phyloP scores from a whole-genome alignment of 2,329 filamentous ascomycete genomes.

The Teratosphaeria destructans region DNA sequence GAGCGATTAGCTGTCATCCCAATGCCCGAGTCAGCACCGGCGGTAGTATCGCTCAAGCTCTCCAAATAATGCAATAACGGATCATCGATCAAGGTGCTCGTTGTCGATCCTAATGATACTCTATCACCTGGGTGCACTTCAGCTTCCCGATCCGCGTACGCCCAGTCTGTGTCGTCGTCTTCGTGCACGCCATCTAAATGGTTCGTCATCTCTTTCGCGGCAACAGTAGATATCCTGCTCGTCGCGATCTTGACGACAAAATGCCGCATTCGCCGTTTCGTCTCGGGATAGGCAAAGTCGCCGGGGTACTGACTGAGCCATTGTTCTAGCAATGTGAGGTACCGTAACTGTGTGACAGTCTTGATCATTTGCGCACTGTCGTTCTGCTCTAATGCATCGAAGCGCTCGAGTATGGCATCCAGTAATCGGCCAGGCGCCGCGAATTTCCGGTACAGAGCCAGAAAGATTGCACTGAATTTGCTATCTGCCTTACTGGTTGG shows the following conservation, averaged over 20 bases:
- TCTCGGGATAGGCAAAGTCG: constrained; percentile 74
- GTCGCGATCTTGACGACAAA: constrained; percentile 67
- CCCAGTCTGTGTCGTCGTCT: constrained; percentile 90
- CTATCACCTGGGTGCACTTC: constrained; percentile 29
- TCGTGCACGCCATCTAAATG: constrained; percentile 66
- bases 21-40: constrained; percentile 15
- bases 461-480: constrained; percentile 80
- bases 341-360: constrained; percentile 70
- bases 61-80: constrained; percentile 19
- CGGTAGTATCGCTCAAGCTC: constrained; percentile 19
- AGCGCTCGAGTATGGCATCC: constrained; percentile 62
- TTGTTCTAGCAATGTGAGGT: constrained; percentile 72
- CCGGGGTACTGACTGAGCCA: constrained; percentile 88
- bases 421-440: constrained; percentile 71
- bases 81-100: constrained; percentile 26
- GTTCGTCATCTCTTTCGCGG: constrained; percentile 74
- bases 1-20: constrained; percentile 10
- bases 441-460: constrained; percentile 91
- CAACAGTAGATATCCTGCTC: constrained; percentile 72
- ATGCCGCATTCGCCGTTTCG: constrained; percentile 58
- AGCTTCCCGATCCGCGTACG: constrained; percentile 61
- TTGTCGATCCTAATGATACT: constrained; percentile 23
- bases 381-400: constrained; percentile 60
- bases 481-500: constrained; percentile 78
- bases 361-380: constrained; percentile 59